Evolutionary conservation across 2,329 filamentous ascomycete genomes (phyloP).

Genomic region (Emergomyces pasteurianus): DNA sequence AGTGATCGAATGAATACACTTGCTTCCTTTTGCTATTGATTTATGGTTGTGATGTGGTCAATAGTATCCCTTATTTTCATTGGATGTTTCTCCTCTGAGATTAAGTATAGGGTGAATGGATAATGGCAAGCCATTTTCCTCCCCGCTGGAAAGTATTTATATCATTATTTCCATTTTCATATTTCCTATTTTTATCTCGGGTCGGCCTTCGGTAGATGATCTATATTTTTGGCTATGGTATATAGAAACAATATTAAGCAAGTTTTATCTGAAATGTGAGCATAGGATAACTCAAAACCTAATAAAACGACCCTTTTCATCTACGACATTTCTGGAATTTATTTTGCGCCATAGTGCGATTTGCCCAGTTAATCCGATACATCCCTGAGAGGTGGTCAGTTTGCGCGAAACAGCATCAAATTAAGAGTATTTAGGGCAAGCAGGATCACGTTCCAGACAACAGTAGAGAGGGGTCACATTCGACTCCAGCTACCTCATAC

Average conservation of each 20-base stretch:
- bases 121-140: not conserved
- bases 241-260: not conserved
- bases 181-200: not conserved
- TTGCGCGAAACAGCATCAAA: not conserved
- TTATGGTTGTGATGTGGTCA: not conserved
- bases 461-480: not conserved
- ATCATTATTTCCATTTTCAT: not conserved
- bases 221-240: not conserved
- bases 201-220: too few relatives aligned
- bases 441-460: not conserved
- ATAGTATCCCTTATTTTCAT: not conserved
- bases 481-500: too few relatives aligned
- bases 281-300: not conserved
- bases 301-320: not conserved
- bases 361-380: not conserved
- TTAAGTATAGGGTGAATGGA: not conserved
- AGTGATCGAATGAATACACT: not conserved
- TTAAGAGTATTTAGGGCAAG: not conserved
- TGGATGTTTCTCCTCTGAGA: not conserved
- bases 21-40: not conserved
- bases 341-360: not conserved
- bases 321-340: not conserved
- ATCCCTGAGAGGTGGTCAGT: not conserved
- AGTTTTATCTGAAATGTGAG: not conserved
- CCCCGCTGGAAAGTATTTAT: not conserved